Percentiles rank a stretch among this genome's conserved stretches.
phyloP scores from a whole-genome alignment of 2,329 filamentous ascomycete genomes.

The Pyricularia grisea region DNA sequence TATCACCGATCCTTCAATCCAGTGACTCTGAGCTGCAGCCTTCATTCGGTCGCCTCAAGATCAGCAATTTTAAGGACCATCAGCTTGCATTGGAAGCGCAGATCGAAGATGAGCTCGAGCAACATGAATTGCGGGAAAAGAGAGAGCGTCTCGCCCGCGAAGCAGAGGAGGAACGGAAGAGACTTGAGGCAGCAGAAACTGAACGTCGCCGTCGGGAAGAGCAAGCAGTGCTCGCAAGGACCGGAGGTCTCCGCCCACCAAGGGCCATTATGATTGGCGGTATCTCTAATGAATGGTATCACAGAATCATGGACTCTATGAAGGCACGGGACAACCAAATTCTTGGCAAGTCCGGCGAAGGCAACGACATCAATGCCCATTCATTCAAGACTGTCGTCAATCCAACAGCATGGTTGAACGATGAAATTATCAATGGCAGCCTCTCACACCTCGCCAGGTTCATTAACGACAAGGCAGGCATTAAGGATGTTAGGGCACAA shows the following conservation, averaged over 20 bases:
- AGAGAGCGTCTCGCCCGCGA: background rate
- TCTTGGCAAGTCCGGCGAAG: constrained; percentile 37
- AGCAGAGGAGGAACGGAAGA: background rate
- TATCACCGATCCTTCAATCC: background rate
- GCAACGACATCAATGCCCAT: constrained; percentile 39
- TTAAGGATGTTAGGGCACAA: constrained; percentile 32
- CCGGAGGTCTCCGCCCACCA: constrained; percentile 17
- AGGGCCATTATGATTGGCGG: constrained; percentile 14
- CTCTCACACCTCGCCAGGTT: constrained; percentile 50
- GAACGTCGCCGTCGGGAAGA: constrained; percentile 6
- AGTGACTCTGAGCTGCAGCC: constrained; percentile 1
- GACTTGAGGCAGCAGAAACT: background rate
- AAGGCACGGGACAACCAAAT: constrained; percentile 21
- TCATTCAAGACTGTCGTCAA: constrained; percentile 57
- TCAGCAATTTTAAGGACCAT: constrained; percentile 6
- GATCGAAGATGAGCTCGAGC: background rate
- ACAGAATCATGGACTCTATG: constrained; percentile 24
- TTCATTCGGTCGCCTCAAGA: constrained; percentile 6
- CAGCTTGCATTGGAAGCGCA: constrained; percentile 3
- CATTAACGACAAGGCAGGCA: constrained; percentile 47
- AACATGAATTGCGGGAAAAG: background rate
- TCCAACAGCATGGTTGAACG: constrained; percentile 59
- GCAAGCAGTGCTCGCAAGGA: constrained; percentile 11
- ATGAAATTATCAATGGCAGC: constrained; percentile 63
- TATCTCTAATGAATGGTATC: constrained; percentile 27